phyloP scores from a whole-genome alignment of 2,329 filamentous ascomycete species.

The Neofusicoccum umdonicola region DNA sequence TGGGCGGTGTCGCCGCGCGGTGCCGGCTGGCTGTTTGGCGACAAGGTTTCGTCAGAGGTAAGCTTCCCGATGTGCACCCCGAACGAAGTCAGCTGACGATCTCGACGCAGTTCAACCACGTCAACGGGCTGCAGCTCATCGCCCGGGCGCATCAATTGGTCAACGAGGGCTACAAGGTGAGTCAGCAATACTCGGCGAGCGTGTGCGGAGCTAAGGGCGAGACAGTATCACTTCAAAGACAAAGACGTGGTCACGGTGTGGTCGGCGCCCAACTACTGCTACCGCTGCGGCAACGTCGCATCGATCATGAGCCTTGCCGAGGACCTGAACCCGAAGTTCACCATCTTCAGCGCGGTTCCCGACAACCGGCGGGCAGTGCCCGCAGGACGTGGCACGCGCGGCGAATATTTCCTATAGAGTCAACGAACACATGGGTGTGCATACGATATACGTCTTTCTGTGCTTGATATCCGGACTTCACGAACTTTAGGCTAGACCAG shows the following conservation, averaged over 20 bases:
- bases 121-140: conserved; percentile 70
- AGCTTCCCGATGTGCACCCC: conserved; percentile 16
- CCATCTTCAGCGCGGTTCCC: conserved; percentile 86
- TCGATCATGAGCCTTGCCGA: conserved; percentile 87
- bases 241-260: conserved; percentile 86
- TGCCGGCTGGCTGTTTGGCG: conserved; percentile 67
- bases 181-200: conserved; percentile 1
- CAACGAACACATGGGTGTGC: conserved; percentile 13
- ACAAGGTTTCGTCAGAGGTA: conserved; percentile 68
- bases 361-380: conserved; percentile 80
- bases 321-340: conserved; percentile 85
- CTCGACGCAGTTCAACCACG: conserved; percentile 64
- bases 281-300: conserved; percentile 86
- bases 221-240: conserved; percentile 84
- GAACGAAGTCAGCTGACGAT: conserved; percentile 4
- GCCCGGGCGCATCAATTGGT: conserved; percentile 73
- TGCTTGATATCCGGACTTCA: conserved; percentile 19
- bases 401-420: conserved; percentile 51
- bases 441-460: conserved; percentile 19
- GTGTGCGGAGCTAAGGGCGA: background rate
- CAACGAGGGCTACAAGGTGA: conserved; percentile 71
- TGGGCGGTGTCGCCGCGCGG: conserved; percentile 69
- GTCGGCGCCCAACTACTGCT: conserved; percentile 96
- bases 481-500: conserved; percentile 16
- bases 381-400: conserved; percentile 53